A percentile compares a stretch with the other conserved stretches of the same genome.
These are phyloP conservation scores for Physcomitrium patens DNA, from an alignment of 225 moss, liverwort and hornwort species.

Conservation along the genomic window DNA sequence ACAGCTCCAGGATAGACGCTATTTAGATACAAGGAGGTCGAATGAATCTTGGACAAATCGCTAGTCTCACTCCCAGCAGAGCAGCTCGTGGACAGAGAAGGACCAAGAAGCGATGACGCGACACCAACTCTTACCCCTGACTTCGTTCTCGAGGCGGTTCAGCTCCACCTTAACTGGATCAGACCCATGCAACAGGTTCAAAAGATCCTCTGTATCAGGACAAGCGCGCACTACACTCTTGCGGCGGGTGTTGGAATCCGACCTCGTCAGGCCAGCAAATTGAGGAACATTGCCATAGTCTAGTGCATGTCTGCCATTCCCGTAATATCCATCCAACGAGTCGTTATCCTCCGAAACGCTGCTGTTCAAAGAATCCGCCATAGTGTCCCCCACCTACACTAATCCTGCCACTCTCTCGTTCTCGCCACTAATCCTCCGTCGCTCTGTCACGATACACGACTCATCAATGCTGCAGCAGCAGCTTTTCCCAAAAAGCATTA, in stretches of 20 bases:
- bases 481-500: constrained; percentile 25
- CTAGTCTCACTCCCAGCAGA: constrained; percentile 17
- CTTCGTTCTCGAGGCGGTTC: constrained; percentile 69
- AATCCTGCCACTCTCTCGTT: constrained; percentile 14
- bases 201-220: constrained; percentile 64
- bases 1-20: constrained; percentile 34
- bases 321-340: constrained; percentile 63
- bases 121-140: constrained; percentile 57
- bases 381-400: constrained; percentile 24
- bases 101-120: constrained; percentile 23
- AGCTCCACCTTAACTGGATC: constrained; percentile 73
- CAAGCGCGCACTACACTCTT: constrained; percentile 55
- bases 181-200: constrained; percentile 67
- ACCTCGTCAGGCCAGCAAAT: constrained; percentile 52
- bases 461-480: constrained; percentile 25
- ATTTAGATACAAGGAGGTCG: not conserved
- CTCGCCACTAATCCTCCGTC: constrained; percentile 19
- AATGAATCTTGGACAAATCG: constrained; percentile 14
- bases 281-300: constrained; percentile 55
- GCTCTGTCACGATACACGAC: constrained; percentile 22
- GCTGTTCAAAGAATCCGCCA: constrained; percentile 70
- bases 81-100: constrained; percentile 22
- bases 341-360: constrained; percentile 62
- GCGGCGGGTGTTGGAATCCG: constrained; percentile 53
- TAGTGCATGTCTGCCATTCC: constrained; percentile 58